Base-by-base conservation (phyloP, 805 yeast genomes). In the Candida dajiaensis region DNA sequence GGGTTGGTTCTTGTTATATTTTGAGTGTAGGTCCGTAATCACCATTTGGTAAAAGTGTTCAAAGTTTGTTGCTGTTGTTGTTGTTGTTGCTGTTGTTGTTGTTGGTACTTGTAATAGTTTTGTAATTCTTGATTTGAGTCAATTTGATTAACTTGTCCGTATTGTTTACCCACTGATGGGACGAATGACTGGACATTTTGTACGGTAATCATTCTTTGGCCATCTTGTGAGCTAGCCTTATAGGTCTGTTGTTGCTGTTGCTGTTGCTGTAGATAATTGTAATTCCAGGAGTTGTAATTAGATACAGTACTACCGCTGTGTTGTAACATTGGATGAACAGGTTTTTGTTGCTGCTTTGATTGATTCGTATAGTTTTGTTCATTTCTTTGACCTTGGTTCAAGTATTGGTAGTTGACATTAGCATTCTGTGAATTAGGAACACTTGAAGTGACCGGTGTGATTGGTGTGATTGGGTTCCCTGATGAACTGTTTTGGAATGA, bases 371-470 rank as follows among this genome's bases (percentile, higher is more conserved):
- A 15, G 18, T 29, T 10, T 28, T 28, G 22, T 28, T 41, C 19
- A 38, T 41, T n/a, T 41, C 26, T 15, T 19, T 29, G 25, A 21
- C 13, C 13, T 19, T 33, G 23, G 5, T 20, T 19, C 10, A 12
- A 12, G 22, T 19, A 21, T 31, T 41, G 29, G 15, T 38, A 21
- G 20, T 23, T 11, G 15, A 7, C 21, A 6, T 31, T 29, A 26
- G 20, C 29, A 31, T 41, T 20, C 33, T 41, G 28, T 3, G 44
- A 41, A 10, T 38, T 41, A 31, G 44, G 44, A 22, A 38, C 38
- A 16, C 39, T 28, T 2, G 44, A 33, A 35, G 36, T 16, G 20
- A 29, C 16, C 13, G 37, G 18, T 7, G 29, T 16, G 20, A 29
- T 22, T 19, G 37, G 18, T 7, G 29, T 16, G 3, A 18, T 16